A percentile compares a stretch with the other conserved stretches of the same genome.
These are phyloP conservation scores for Cyberlindnera mycetangii DNA, from an alignment of 805 yeast species.

Conservation along the genomic window DNA sequence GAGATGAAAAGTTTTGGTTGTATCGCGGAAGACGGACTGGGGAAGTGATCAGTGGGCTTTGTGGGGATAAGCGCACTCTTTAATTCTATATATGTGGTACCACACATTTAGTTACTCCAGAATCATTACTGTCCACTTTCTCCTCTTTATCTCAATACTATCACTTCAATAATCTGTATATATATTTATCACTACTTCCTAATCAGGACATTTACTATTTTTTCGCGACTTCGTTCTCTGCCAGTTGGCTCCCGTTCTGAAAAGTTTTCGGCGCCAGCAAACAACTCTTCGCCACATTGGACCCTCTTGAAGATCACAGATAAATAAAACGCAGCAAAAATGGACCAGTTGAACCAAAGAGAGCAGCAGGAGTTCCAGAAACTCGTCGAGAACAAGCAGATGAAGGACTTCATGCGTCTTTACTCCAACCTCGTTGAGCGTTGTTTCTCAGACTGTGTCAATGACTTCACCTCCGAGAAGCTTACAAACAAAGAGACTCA, in stretches of 20 bases:
- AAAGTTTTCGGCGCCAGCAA: conserved; percentile 10
- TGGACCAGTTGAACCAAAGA: conserved; percentile 93
- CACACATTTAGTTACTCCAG: too few relatives aligned
- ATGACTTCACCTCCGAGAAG: conserved; percentile 92
- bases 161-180: not conserved
- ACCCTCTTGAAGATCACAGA: not conserved
- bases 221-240: conserved; percentile 1
- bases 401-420: conserved; percentile 97
- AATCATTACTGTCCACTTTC: not conserved
- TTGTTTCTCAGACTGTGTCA: conserved; percentile 97
- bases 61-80: too few relatives aligned
- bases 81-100: too few relatives aligned
- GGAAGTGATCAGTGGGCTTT: not conserved
- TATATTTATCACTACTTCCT: not conserved
- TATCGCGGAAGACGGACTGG: not conserved
- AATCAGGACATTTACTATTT: not conserved
- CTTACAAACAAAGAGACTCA: conserved; percentile 80
- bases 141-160: not conserved
- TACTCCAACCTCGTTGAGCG: conserved; percentile 94
- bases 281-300: not conserved
- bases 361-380: conserved; percentile 97
- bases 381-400: conserved; percentile 94
- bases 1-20: not conserved
- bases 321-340: conserved; percentile 27
- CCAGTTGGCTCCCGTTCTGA: not conserved